Evolutionary conservation across 495 filamentous ascomycete genomes (phyloP).

Genomic region (Letharia lupina): DNA sequence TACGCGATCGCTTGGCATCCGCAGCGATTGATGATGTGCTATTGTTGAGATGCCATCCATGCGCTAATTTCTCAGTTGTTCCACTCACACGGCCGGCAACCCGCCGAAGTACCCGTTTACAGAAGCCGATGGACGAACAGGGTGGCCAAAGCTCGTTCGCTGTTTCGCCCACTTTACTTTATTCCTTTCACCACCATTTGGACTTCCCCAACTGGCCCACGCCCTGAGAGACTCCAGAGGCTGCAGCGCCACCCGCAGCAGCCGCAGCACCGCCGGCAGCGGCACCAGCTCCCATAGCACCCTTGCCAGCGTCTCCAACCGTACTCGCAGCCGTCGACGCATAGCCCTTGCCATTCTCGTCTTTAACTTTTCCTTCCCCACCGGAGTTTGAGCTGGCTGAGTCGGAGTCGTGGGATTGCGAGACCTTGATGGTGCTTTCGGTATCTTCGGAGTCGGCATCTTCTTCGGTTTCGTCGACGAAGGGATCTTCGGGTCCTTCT

Average conservation of each 20-base stretch:
- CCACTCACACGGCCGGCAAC: too few species aligned
- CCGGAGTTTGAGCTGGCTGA: conserved; percentile 2
- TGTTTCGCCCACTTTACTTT: background rate
- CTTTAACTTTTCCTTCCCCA: background rate
- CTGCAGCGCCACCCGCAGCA: conserved; percentile 2
- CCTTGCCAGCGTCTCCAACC: conserved; percentile 3
- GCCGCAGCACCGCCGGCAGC: conserved; percentile 1
- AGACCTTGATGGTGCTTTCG: conserved; percentile 5
- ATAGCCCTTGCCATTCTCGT: background rate
- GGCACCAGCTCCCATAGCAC: background rate
- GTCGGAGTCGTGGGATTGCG: conserved; percentile 5
- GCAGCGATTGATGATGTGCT: too few species aligned
- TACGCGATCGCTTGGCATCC: too few species aligned
- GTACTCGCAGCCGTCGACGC: conserved; percentile 1
- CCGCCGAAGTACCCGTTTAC: too few species aligned
- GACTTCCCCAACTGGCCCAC: conserved; percentile 7
- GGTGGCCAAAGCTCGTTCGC: background rate
- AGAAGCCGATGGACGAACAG: background rate
- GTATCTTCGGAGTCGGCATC: conserved; percentile 2
- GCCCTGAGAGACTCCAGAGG: conserved; percentile 1
- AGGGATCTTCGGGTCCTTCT: conserved; percentile 4
- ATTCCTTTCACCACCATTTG: background rate
- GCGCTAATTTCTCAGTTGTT: too few species aligned
- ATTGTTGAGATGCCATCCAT: too few species aligned
- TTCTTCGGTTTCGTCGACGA: conserved; percentile 3